Conservation (phyloP, 1,284 basidiomycete species). For the Puccinia polysora region DNA sequence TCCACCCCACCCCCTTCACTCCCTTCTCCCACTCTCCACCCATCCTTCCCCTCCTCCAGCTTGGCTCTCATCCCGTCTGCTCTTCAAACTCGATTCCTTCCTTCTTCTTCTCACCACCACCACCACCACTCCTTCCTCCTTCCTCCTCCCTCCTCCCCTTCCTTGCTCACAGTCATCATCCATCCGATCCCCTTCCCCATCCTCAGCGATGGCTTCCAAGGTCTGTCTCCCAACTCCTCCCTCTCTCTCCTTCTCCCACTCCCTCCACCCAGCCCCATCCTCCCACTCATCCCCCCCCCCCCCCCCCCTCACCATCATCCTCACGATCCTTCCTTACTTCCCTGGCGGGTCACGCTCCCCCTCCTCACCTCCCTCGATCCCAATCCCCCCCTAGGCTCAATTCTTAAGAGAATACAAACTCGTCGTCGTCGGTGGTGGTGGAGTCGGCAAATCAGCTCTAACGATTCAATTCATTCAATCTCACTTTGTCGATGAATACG, state of each 20-base stretch:
- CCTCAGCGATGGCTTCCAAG: too few species aligned
- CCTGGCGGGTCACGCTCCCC: neutral
- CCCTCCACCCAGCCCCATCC: too few species aligned
- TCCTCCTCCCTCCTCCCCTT: too few species aligned
- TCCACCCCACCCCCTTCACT: too few species aligned
- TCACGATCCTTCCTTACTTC: too few species aligned
- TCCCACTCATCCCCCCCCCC: neutral
- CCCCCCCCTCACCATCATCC: neutral
- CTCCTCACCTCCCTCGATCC: neutral
- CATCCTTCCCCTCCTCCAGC: too few species aligned
- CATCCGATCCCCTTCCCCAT: neutral
- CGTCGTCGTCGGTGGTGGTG: conserved; percentile 96
- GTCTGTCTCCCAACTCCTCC: neutral
- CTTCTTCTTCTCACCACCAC: too few species aligned
- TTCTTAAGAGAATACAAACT: conserved; percentile 93
- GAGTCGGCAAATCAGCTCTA: conserved; percentile 58
- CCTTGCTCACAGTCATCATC: too few species aligned
- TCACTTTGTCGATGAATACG: conserved; percentile 97
- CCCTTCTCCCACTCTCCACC: too few species aligned
- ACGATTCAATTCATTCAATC: conserved; percentile 58
- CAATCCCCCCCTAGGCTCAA: conserved; percentile 62
- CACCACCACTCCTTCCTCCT: too few species aligned
- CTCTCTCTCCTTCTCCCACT: neutral
- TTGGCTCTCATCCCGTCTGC: too few species aligned
- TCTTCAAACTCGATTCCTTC: too few species aligned